Evolutionary conservation across 108 stramenopile species (phyloP).

Genomic region (Cyclostephanos tholiformis): DNA sequence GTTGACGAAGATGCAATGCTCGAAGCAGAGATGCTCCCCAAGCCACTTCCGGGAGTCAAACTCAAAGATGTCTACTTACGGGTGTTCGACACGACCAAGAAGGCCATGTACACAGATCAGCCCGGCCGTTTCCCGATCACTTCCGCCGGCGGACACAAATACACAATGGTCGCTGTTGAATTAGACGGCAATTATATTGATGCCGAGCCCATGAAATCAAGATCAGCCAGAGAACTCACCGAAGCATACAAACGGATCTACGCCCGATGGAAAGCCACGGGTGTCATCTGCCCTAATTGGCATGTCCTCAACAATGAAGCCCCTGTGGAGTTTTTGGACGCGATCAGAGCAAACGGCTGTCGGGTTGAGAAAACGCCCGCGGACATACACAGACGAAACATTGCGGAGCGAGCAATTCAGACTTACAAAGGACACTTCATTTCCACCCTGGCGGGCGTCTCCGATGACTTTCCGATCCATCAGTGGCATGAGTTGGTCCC

Average conservation of each 20-base stretch:
- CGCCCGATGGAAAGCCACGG: not conserved
- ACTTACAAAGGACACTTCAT: constrained; percentile 40
- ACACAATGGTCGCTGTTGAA: constrained; percentile 3
- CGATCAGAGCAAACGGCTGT: not conserved
- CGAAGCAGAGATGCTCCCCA: no score
- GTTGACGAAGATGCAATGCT: constrained; percentile 3
- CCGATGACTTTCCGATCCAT: no score
- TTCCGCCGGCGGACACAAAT: constrained; percentile 13
- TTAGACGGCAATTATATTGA: not conserved
- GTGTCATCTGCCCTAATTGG: not conserved
- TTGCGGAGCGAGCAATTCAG: constrained; percentile 54
- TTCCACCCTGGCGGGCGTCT: constrained; percentile 38
- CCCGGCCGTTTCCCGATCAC: constrained; percentile 3
- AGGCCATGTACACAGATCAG: constrained; percentile 21
- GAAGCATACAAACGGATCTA: constrained; percentile 4
- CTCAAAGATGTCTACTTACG: no score
- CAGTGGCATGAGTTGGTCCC: no score
- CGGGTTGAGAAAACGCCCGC: constrained; percentile 42
- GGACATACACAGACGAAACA: constrained; percentile 46
- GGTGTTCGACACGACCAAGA: not conserved
- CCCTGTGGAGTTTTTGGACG: not conserved
- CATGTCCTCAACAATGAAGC: no score
- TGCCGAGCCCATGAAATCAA: constrained; percentile 8
- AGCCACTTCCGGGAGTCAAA: no score
- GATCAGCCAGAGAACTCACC: not conserved